Evolutionary conservation across 768 basidiomycete species (phyloP).

Genomic region (Hortiboletus campestris): DNA sequence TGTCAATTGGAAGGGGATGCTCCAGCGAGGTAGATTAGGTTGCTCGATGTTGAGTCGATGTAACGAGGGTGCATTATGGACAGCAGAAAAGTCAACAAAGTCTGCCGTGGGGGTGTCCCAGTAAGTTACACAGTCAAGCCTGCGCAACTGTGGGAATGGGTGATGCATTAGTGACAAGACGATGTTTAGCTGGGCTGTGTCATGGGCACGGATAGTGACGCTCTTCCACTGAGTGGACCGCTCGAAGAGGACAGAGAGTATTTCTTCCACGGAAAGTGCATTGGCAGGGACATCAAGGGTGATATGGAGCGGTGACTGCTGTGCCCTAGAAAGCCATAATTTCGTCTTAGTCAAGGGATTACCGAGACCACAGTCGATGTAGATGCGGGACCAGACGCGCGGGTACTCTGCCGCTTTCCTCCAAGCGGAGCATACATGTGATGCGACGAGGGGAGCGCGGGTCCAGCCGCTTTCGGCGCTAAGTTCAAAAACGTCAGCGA

Average conservation of each 20-base stretch:
- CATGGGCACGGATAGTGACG: conserved; percentile 39
- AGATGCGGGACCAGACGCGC: conserved; percentile 57
- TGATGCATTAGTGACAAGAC: conserved; percentile 38
- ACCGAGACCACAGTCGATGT: conserved; percentile 46
- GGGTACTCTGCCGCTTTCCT: conserved; percentile 49
- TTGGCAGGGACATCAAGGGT: conserved; percentile 40
- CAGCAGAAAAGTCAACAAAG: conserved; percentile 29
- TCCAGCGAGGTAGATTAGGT: conserved; percentile 36
- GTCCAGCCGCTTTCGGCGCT: conserved; percentile 52
- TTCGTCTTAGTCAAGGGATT: conserved; percentile 42
- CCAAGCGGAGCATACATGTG: conserved; percentile 62
- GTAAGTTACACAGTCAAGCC: conserved; percentile 33
- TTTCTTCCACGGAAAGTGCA: conserved; percentile 28
- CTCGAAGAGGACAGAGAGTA: conserved; percentile 41
- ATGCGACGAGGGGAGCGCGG: conserved; percentile 51
- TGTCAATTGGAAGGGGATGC: conserved; percentile 35
- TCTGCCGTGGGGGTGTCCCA: conserved; percentile 24
- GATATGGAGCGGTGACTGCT: conserved; percentile 42
- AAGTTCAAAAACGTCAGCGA: conserved; percentile 52
- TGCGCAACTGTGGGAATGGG: conserved; percentile 37
- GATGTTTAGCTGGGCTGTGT: conserved; percentile 38
- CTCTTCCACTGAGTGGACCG: conserved; percentile 44
- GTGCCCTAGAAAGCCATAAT: conserved; percentile 52
- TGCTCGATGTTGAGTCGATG: conserved; percentile 33
- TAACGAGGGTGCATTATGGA: conserved; percentile 36